A percentile compares a stretch with the other conserved stretches of the same genome.
Evolutionary conservation across 2,329 filamentous ascomycete genomes (phyloP).

Genomic region (Cladosporium sp.): DNA sequence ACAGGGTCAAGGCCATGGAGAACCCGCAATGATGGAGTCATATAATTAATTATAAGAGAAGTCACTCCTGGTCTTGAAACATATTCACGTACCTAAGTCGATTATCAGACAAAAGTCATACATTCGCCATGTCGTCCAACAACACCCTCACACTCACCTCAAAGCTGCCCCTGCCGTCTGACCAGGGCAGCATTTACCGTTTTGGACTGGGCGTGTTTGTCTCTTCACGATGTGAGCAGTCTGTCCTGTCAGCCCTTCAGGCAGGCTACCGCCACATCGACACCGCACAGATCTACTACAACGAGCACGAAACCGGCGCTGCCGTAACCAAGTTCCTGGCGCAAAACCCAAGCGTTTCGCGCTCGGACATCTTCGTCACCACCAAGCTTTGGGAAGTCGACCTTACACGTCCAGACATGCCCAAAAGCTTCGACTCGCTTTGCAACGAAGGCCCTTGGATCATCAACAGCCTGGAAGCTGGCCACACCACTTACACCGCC

Average conservation of each 20-base stretch:
- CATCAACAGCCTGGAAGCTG: conserved; percentile 46
- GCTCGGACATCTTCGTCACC: conserved; percentile 69
- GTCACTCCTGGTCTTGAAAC: background rate
- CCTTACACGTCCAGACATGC: conserved; percentile 25
- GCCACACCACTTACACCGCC: conserved; percentile 41
- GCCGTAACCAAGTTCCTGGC: conserved; percentile 57
- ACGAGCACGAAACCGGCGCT: conserved; percentile 50
- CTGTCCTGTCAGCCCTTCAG: conserved; percentile 46
- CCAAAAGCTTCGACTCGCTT: conserved; percentile 24
- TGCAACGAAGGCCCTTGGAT: conserved; percentile 21
- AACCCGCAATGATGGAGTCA: conserved; percentile 10
- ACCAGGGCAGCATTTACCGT: conserved; percentile 57
- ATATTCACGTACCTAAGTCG: background rate
- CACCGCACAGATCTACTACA: conserved; percentile 67
- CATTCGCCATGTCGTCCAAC: conserved; percentile 5
- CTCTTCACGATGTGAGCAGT: conserved; percentile 55
- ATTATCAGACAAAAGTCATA: background rate
- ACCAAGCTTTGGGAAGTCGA: conserved; percentile 43
- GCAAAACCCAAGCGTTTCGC: conserved; percentile 61
- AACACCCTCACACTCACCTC: conserved; percentile 42
- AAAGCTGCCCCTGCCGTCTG: conserved; percentile 52
- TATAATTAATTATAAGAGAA: background rate
- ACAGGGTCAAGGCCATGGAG: background rate
- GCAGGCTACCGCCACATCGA: conserved; percentile 63
- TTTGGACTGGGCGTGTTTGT: conserved; percentile 71